Evolutionary conservation across 1,284 basidiomycete genomes (phyloP), one percentile per base, ranked within the genome.

Genomic region (Leccinum angustisporum): DNA sequence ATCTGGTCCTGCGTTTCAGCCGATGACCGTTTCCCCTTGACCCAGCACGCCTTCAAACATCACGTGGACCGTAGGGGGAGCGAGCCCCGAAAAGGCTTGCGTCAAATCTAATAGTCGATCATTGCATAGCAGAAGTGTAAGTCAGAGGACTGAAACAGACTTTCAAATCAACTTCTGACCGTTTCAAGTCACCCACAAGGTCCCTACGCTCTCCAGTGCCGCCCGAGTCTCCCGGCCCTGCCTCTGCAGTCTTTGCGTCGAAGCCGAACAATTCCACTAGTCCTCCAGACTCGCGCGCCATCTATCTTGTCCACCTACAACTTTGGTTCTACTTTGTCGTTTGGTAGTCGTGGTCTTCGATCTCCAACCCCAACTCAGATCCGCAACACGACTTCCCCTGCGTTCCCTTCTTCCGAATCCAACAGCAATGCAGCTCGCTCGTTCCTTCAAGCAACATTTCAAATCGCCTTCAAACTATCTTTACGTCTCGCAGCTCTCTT

Each of bases 41-140:
- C 87, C 90, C 40, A 77, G 78, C 58, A 91, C 90, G 4, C 90
- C 90, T 38, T 91, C 90, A 1, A 90, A 87, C 68, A 81, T 91
- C 57, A 84, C 85, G 21, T 91, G 89, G 85, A 80, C 78, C 46
- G 65, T 74, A 50, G 73, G 64, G 18, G 71, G 72, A 59, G 60
- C 71, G 27, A 77, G 74, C 72, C 59, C 77, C 67, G 66, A 73
- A 63, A 66, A 70, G 55, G 54, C 62, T 58, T 67, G 71, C 60
- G 63, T 65, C 56, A 72, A 73, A 57, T 72, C 74, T 30, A 76
- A 75, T 52, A 76, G 27, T 30, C 70, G 69, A 61, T 67, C 77
- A 27, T 75, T 77, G 9, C 87, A 89, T 66, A 85, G 77, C 65
- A 80, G 85, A 65, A 85, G 81, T 69, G 83, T 80, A 56, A 91